Evolutionary conservation across 2,329 filamentous ascomycete species (phyloP), one percentile per base, ranked within the genome.

Genomic region (Fusarium brevicatenulatum): DNA sequence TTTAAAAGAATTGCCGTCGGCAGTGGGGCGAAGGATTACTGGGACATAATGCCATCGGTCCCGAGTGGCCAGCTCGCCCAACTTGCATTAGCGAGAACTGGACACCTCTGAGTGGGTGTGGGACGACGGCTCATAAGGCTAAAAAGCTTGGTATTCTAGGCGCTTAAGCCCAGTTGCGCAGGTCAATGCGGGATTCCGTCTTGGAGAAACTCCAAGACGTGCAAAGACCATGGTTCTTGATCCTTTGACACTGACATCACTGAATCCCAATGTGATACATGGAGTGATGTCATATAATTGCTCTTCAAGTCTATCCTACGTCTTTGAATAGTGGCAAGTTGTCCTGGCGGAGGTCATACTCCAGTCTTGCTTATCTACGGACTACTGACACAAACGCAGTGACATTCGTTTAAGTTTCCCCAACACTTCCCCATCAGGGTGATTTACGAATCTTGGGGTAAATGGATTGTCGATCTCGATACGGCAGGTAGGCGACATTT

Each of bases 91-190:
- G 49, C 32, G 32, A 36, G 30, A 7, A 19, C 9, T 52, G n/a
- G 9, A 1, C 2, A 2, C 0, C 6, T 52, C 18, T 36, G 49
- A 5, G 12, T 34, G 9, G n/a, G 18, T 36, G n/a, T 23, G 3
- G 6, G 11, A 36, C 8, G 18, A 25, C 18, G 18, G 32, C 16
- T 21, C 4, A 9, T 39, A n/a, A 39, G 50, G 34, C 50, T 53
- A 53, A 53, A 53, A 53, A 39, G 34, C 50, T 39, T 53, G 34
- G 50, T 53, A n/a, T 28, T 39, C 34, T 53, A 6, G 32, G 23
- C 18, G 34, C 12, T 39, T 53, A 39, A 12, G 3, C 32, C 49
- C 23, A 36, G n/a, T 52, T 36, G 18, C 50, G 34, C 5, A 53
- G 34, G 50, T 28, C 23, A 53, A 52, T 15, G n/a, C 50, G 34